phyloP scores from a whole-genome alignment of 2,329 filamentous ascomycete species.

The Alternaria brassicicola region DNA sequence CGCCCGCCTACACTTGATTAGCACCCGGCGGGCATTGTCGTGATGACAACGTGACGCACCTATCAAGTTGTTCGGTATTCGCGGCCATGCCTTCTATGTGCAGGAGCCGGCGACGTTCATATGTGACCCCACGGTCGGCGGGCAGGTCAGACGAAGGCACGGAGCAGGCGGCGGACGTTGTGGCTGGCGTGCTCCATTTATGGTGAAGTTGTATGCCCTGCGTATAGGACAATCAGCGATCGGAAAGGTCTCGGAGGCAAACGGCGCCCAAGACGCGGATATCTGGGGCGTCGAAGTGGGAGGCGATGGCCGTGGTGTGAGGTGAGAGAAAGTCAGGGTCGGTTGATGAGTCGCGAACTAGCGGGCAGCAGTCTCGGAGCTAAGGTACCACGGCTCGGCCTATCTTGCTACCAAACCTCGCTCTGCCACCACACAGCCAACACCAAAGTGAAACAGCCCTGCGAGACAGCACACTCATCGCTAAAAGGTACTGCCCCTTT shows the following conservation, averaged over 20 bases:
- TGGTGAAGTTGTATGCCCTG: conserved; percentile 48
- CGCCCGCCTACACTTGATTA: conserved; percentile 48
- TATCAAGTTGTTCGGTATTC: conserved; percentile 58
- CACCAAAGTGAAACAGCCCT: conserved; percentile 7
- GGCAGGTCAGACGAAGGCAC: conserved; percentile 64
- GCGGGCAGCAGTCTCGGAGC: conserved; percentile 12
- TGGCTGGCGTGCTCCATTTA: conserved; percentile 65
- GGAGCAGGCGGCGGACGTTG: conserved; percentile 54
- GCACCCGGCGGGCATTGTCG: conserved; percentile 10
- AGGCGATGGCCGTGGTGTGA: conserved; percentile 18
- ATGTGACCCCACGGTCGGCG: conserved; percentile 59
- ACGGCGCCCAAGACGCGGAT: conserved; percentile 35
- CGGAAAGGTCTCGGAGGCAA: conserved; percentile 28
- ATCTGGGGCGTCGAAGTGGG: conserved; percentile 19
- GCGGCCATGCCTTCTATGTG: conserved; percentile 51
- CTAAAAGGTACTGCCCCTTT: conserved; percentile 37
- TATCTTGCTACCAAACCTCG: background rate
- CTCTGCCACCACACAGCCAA: background rate
- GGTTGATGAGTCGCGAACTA: conserved; percentile 18
- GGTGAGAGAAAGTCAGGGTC: conserved; percentile 20
- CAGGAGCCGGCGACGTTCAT: conserved; percentile 38
- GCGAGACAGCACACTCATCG: conserved; percentile 12
- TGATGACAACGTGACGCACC: conserved; percentile 48
- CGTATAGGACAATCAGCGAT: conserved; percentile 42
- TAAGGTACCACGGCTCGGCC: conserved; percentile 9